These are phyloP conservation scores for Postia placenta DNA, from an alignment of 768 basidiomycete species.

Conservation along the genomic window DNA sequence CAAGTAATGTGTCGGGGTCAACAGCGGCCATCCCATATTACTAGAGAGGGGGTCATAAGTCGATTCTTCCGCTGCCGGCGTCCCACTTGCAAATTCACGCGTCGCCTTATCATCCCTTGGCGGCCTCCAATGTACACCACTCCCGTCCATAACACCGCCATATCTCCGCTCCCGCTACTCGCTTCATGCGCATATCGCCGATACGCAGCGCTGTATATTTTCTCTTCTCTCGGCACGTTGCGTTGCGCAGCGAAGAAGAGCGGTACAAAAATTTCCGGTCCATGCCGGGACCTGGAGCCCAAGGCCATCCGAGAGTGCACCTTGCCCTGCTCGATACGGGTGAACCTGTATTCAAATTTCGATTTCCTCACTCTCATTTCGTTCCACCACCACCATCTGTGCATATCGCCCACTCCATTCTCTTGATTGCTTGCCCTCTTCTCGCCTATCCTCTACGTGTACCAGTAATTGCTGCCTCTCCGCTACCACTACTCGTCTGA, in stretches of 20 bases:
- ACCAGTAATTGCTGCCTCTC: background rate
- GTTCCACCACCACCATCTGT: background rate
- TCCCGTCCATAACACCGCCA: background rate
- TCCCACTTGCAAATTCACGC: background rate
- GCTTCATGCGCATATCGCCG: background rate
- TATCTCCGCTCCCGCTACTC: background rate
- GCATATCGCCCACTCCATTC: background rate
- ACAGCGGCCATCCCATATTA: no score
- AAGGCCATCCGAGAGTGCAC: no score
- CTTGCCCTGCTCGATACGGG: no score
- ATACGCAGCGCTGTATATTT: background rate
- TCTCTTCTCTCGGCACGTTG: background rate
- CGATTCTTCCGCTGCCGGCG: no score
- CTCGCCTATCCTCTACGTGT: background rate
- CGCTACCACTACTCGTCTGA: background rate
- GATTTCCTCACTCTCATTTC: no score
- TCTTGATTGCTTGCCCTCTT: background rate
- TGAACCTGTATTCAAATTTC: no score
- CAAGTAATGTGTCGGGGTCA: no score
- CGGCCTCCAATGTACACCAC: no score
- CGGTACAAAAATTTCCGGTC: no score
- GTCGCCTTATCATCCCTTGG: background rate
- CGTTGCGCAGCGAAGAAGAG: no score
- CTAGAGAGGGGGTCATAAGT: no score
- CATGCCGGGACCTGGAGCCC: no score